A percentile compares a stretch with the other conserved stretches of the same genome.
These are phyloP conservation scores for Epichloe sibirici DNA, from an alignment of 2,329 filamentous ascomycete genomes.

Conservation along the genomic window DNA sequence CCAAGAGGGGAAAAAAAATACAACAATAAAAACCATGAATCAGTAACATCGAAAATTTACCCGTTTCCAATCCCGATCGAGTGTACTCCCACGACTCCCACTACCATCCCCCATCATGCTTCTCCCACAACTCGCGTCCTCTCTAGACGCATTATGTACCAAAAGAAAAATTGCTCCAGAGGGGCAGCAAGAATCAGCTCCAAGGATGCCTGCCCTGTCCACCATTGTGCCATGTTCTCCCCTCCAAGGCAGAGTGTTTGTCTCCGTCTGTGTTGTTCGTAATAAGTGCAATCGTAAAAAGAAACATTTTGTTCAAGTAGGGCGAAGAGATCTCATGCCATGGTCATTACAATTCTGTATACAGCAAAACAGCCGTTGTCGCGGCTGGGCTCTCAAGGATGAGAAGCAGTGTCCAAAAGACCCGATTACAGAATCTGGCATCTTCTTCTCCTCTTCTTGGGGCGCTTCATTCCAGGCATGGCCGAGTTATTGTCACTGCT, in stretches of 20 bases:
- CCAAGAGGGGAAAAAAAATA: background rate
- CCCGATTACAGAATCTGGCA: slow-evolving; percentile 60
- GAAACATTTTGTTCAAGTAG: slow-evolving; percentile 22
- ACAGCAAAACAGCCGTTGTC: background rate
- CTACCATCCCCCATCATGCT: background rate
- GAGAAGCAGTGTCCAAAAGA: background rate
- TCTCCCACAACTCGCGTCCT: slow-evolving; percentile 2
- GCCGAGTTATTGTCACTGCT: slow-evolving; percentile 26
- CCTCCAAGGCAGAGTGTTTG: background rate
- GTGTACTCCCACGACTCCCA: slow-evolving; percentile 6
- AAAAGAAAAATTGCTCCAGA: slow-evolving; percentile 2
- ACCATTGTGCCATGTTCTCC: slow-evolving; percentile 1
- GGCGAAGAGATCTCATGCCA: slow-evolving; percentile 4
- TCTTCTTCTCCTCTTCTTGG: slow-evolving; percentile 74
- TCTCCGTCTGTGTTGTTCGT: slow-evolving; percentile 9
- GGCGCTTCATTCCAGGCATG: slow-evolving; percentile 31
- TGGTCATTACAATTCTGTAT: slow-evolving; percentile 29
- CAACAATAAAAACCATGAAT: background rate
- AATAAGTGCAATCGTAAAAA: slow-evolving; percentile 21
- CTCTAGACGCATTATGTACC: slow-evolving; percentile 8
- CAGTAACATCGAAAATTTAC: slow-evolving; percentile 1
- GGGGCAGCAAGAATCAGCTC: background rate
- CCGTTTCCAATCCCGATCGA: slow-evolving; percentile 3
- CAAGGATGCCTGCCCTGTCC: slow-evolving; percentile 7
- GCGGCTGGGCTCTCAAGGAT: background rate